A percentile compares a stretch with the other conserved stretches of the same genome.
Conservation (phyloP, 2,329 filamentous ascomycete species). For the Botrytis tulipae region DNA sequence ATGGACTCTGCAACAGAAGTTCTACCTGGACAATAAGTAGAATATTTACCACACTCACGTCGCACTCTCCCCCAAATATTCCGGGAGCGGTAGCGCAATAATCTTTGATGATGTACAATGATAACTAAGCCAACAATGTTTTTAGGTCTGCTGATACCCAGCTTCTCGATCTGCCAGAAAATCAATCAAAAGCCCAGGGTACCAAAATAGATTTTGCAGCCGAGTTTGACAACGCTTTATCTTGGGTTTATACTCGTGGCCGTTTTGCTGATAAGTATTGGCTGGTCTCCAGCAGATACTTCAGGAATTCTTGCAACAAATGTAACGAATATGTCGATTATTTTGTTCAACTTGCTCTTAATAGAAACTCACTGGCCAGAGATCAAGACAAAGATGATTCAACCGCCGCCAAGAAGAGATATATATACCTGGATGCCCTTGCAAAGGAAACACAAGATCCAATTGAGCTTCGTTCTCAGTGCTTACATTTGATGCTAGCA, state of each 20-base stretch:
- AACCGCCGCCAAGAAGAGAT: slow-evolving; percentile 46
- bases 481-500: slow-evolving; percentile 40
- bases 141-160: neutral
- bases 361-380: slow-evolving; percentile 24
- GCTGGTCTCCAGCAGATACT: slow-evolving; percentile 37
- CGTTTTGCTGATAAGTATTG: slow-evolving; percentile 25
- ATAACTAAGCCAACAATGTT: neutral
- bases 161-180: neutral
- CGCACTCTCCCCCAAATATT: neutral
- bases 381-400: slow-evolving; percentile 34
- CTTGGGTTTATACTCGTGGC: neutral
- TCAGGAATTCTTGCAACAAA: slow-evolving; percentile 29
- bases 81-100: neutral
- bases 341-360: slow-evolving; percentile 37
- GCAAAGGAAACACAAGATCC: slow-evolving; percentile 47
- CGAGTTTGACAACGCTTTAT: slow-evolving; percentile 1
- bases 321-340: slow-evolving; percentile 48
- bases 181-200: neutral
- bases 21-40: slow-evolving; percentile 54
- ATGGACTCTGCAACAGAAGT: slow-evolving; percentile 42
- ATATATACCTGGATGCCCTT: slow-evolving; percentile 44
- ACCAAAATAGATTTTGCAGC: neutral
- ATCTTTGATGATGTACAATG: neutral
- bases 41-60: neutral
- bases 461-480: slow-evolving; percentile 47